A percentile compares a stretch with the other conserved stretches of the same genome.
These are phyloP conservation scores for Berberis vulgaris DNA, from an alignment of 164 flowering plant genomes.

Conservation along the genomic window DNA sequence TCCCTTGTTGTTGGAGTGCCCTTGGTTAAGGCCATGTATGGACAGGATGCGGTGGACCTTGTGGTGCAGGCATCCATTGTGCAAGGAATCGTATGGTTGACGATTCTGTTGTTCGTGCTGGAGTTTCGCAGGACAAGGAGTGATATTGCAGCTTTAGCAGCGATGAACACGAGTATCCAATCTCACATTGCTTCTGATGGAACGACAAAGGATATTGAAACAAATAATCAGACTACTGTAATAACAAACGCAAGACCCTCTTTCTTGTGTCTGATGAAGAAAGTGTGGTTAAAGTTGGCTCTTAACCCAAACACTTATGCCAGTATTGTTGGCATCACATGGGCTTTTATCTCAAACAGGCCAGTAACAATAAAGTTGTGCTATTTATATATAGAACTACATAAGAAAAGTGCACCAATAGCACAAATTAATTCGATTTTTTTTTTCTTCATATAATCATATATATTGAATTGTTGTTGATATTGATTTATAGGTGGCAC, in stretches of 20 bases:
- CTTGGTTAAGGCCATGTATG: constrained; percentile 1
- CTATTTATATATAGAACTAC: too few species aligned
- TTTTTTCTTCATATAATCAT: neutral
- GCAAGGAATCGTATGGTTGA: constrained; percentile 39
- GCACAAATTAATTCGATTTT: neutral
- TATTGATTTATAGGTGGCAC: constrained; percentile 35
- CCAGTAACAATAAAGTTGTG: constrained; percentile 5
- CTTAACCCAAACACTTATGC: neutral
- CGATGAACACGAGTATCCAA: neutral
- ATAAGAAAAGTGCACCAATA: neutral
- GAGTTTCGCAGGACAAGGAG: constrained; percentile 21
- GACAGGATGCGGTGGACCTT: neutral
- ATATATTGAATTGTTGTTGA: neutral
- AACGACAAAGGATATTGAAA: neutral
- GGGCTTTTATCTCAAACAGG: constrained; percentile 38
- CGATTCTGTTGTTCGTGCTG: constrained; percentile 41
- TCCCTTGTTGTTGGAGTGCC: neutral
- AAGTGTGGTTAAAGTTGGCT: neutral
- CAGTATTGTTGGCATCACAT: neutral
- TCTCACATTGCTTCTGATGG: neutral
- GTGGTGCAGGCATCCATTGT: neutral
- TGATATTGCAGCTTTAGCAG: neutral
- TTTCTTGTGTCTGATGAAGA: neutral
- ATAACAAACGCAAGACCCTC: neutral
- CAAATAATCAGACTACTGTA: neutral